Conservation (phyloP, 495 filamentous ascomycete species). For the Penicillium steckii region DNA sequence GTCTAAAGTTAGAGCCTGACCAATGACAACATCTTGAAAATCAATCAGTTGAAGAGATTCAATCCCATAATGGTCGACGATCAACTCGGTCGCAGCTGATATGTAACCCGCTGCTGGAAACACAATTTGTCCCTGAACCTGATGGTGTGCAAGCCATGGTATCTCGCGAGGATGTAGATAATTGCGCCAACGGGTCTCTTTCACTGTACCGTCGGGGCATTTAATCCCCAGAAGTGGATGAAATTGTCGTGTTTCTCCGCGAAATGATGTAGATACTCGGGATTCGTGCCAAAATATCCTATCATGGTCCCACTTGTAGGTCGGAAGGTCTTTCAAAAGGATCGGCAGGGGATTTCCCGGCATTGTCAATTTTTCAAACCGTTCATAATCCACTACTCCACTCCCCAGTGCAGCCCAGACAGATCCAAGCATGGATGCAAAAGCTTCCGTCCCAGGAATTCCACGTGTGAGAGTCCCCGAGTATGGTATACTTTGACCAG, state of each 20-base stretch:
- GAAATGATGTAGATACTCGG: slow-evolving; percentile 4
- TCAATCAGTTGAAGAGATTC: slow-evolving; percentile 28
- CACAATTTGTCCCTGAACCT: background rate
- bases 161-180: background rate
- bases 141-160: background rate
- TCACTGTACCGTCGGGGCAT: slow-evolving; percentile 12
- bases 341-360: background rate
- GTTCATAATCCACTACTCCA: background rate
- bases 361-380: background rate
- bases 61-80: slow-evolving; percentile 13
- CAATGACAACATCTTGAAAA: slow-evolving; percentile 37
- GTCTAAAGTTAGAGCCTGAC: slow-evolving; percentile 50
- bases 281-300: background rate
- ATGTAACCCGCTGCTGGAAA: slow-evolving; percentile 15
- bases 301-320: background rate
- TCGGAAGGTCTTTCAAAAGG: background rate
- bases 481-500: slow-evolving; percentile 19
- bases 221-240: background rate
- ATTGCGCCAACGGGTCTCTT: background rate
- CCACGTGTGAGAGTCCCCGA: slow-evolving; percentile 5
- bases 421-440: slow-evolving; percentile 7
- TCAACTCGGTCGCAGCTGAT: slow-evolving; percentile 55
- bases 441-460: slow-evolving; percentile 4
- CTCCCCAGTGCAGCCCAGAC: background rate
- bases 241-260: slow-evolving; percentile 19